A percentile compares a stretch with the other conserved stretches of the same genome.
phyloP scores from a whole-genome alignment of 305 asterid genomes.

The Salvia sclarea region DNA sequence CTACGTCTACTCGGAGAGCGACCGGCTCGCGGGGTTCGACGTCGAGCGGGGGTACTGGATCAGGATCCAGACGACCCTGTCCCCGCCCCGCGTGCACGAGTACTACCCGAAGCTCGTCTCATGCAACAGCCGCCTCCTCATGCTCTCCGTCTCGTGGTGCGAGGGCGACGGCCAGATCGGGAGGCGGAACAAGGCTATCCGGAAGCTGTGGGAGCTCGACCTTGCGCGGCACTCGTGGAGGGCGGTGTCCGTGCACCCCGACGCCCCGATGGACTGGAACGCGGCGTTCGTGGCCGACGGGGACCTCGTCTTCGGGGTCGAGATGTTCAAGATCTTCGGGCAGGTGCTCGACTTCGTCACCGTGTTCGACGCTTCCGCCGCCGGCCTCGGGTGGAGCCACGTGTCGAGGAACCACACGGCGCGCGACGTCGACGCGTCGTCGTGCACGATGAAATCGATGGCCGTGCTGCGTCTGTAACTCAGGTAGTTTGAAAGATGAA shows the following conservation, averaged over 20 bases:
- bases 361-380: constrained; percentile 46
- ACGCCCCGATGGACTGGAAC: constrained; percentile 99
- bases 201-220: constrained; percentile 94
- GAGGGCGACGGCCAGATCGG: constrained; percentile 95
- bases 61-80: constrained; percentile 54
- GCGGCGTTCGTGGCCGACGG: constrained; percentile 75
- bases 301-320: constrained; percentile 71
- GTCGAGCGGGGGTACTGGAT: constrained; percentile 81
- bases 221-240: constrained; percentile 54
- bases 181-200: constrained; percentile 85
- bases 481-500: neutral
- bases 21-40: constrained; percentile 68
- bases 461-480: constrained; percentile 64
- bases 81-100: constrained; percentile 80
- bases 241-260: constrained; percentile 78
- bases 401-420: constrained; percentile 66
- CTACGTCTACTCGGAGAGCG: constrained; percentile 80
- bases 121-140: constrained; percentile 56
- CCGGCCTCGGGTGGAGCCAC: constrained; percentile 61
- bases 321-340: constrained; percentile 94
- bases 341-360: constrained; percentile 90
- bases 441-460: constrained; percentile 78
- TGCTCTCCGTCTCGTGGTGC: constrained; percentile 93
- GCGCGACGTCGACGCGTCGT: constrained; percentile 71
- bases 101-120: constrained; percentile 76